Evolutionary conservation across 2,329 filamentous ascomycete species (phyloP), one percentile per base, ranked within the genome.

Genomic region (Stachybotrys elegans): DNA sequence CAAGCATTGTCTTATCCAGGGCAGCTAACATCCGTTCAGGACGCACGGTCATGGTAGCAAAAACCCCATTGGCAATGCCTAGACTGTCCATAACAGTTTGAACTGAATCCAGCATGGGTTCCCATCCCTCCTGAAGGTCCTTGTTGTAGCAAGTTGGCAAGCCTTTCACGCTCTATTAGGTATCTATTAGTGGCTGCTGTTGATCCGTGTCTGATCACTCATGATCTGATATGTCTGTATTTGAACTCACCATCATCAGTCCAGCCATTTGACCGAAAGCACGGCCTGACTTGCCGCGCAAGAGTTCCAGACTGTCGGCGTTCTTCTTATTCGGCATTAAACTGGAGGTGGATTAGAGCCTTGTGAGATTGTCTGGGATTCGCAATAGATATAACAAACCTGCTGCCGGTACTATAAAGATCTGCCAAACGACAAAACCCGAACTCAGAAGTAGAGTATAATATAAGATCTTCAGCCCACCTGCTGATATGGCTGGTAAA

Each of bases 101-200:
- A 63, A 87, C 77, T 57, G 83, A 80, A 64, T 90, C 85, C 45
- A 90, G 75, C 63, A 91, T 76, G 8, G 86, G 84, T 67, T 88
- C 83, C 48, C 87, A 83, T 32, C 79, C 81, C 63, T 91, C 86
- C 62, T 91, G 86, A 35, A 88, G 61, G 60, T 90, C 84, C 62
- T 89, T 88, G 71, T 88, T 88, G 68, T 90, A 90, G 20, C 82
- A 86, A 23, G 75, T 78, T 16, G 85, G 84, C 32, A 89, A 75
- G 43, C 84, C 82, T 54, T 69, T 69, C 47, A 63, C 67, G 41
- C 72, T 85, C 71, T n/a, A 12, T 23, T 11, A 49, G 43, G 43
- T 50, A 40, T 45, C 34, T 42, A 53, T 62, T 52, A 62, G 58
- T 56, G 44, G 46, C 48, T 55, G 42, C 37, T 58, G 54, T 58